Percentiles rank a stretch among this genome's conserved stretches.
Conservation (phyloP, 2,329 filamentous ascomycete genomes). For the Alternaria arborescens region DNA sequence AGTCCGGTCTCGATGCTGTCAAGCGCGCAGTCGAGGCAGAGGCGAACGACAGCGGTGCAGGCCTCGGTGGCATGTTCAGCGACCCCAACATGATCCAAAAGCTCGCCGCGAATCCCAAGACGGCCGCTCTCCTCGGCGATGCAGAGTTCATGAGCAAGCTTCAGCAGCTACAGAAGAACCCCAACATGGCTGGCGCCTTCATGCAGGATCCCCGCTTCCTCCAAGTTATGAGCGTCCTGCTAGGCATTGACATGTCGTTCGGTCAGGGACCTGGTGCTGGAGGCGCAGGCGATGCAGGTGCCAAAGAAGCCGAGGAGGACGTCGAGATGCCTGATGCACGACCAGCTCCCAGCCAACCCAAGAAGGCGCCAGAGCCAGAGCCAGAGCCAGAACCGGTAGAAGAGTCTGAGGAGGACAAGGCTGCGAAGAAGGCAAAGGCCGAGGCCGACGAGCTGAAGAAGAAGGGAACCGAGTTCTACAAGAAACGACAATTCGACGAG, state of each 20-base stretch:
- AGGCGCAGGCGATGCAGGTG: constrained; percentile 47
- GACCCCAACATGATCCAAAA: constrained; percentile 91
- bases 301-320: constrained; percentile 71
- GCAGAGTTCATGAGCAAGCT: constrained; percentile 90
- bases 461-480: constrained; percentile 92
- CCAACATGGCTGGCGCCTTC: constrained; percentile 77
- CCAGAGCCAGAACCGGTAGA: constrained; percentile 75
- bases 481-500: constrained; percentile 96
- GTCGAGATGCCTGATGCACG: constrained; percentile 79
- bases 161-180: constrained; percentile 81
- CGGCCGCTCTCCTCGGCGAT: constrained; percentile 80
- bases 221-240: constrained; percentile 89
- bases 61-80: constrained; percentile 91
- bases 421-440: constrained; percentile 89
- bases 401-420: constrained; percentile 82
- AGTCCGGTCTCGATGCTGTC: constrained; percentile 84
- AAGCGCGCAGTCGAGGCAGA: constrained; percentile 87
- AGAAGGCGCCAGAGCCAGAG: constrained; percentile 50
- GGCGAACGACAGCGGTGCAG: constrained; percentile 71
- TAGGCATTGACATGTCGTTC: constrained; percentile 92
- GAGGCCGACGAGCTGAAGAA: constrained; percentile 95
- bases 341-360: constrained; percentile 64
- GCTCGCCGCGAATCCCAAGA: constrained; percentile 94
- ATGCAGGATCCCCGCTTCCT: constrained; percentile 92
- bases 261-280: constrained; percentile 60